Evolutionary conservation across 306 rosid species (phyloP).

Genomic region (Alnus rubra): DNA sequence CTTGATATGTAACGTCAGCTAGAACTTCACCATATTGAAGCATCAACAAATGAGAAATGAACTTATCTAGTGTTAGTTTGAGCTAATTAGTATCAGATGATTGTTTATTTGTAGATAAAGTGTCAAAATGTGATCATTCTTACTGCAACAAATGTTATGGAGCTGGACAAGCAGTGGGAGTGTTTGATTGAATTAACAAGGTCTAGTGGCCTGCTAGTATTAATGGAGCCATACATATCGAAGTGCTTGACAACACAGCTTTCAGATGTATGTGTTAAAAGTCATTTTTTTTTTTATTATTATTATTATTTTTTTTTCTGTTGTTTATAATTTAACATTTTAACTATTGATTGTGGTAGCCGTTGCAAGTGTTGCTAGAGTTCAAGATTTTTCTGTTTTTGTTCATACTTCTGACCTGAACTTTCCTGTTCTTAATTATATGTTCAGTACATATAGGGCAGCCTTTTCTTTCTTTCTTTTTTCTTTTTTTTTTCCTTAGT

Average conservation of each 20-base stretch:
- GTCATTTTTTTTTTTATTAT: background rate
- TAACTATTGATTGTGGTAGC: background rate
- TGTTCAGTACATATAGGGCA: background rate
- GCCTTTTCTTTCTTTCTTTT: background rate
- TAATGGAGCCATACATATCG: conserved; percentile 62
- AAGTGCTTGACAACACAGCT: conserved; percentile 59
- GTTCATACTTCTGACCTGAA: background rate
- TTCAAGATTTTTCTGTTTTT: background rate
- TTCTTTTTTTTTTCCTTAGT: too few species aligned
- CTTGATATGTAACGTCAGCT: conserved; percentile 11
- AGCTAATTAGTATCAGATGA: background rate
- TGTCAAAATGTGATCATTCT: conserved; percentile 77
- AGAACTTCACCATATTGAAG: conserved; percentile 19
- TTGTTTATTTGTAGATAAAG: conserved; percentile 68
- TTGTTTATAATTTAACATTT: background rate
- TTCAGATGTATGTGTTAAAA: conserved; percentile 55
- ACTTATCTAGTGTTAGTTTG: background rate
- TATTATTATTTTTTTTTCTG: background rate
- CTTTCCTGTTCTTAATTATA: background rate
- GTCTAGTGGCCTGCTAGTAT: conserved; percentile 47
- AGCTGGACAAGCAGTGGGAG: conserved; percentile 81
- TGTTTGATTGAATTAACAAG: conserved; percentile 78
- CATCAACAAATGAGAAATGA: conserved; percentile 6
- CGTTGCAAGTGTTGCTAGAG: background rate
- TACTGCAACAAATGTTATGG: conserved; percentile 61